Percentiles rank a stretch among this genome's conserved stretches.
These are phyloP conservation scores for Microascus cirrosus DNA, from an alignment of 2,329 filamentous ascomycete genomes.

Conservation along the genomic window DNA sequence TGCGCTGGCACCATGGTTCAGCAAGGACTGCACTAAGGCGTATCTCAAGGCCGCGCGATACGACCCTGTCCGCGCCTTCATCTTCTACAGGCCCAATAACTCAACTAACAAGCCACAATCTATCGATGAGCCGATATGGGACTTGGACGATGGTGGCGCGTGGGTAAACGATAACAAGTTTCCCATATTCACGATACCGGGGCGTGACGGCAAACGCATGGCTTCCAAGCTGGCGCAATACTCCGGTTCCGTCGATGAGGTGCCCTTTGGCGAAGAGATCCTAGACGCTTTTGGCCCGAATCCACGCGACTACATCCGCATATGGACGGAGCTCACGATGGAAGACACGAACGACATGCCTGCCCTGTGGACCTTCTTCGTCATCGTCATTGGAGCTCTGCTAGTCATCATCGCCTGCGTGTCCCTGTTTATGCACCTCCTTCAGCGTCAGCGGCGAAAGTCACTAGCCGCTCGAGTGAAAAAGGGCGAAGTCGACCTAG, in stretches of 20 bases:
- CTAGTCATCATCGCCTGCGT: slow-evolving; percentile 55
- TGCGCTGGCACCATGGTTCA: slow-evolving; percentile 81
- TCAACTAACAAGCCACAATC: slow-evolving; percentile 52
- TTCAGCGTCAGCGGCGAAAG: slow-evolving; percentile 61
- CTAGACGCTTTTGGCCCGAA: slow-evolving; percentile 41
- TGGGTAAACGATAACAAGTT: slow-evolving; percentile 65
- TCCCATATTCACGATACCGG: slow-evolving; percentile 74
- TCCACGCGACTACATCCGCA: slow-evolving; percentile 45
- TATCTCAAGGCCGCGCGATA: slow-evolving; percentile 54
- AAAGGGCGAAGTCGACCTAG: slow-evolving; percentile 73
- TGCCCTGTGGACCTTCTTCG: slow-evolving; percentile 69
- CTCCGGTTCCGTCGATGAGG: slow-evolving; percentile 59
- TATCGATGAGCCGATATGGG: slow-evolving; percentile 55
- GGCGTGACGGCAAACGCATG: slow-evolving; percentile 52
- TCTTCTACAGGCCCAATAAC: slow-evolving; percentile 51
- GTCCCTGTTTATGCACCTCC: slow-evolving; percentile 62
- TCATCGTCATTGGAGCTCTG: slow-evolving; percentile 61
- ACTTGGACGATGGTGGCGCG: slow-evolving; percentile 52
- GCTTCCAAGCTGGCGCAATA: slow-evolving; percentile 65
- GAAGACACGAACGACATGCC: slow-evolving; percentile 43
- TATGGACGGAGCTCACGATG: slow-evolving; percentile 45
- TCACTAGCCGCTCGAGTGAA: slow-evolving; percentile 59
- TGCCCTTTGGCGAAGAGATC: slow-evolving; percentile 48
- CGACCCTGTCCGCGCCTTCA: slow-evolving; percentile 50
- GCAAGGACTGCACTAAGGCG: slow-evolving; percentile 56